Evolutionary conservation across 306 rosid genomes (phyloP), one percentile per base, ranked within the genome.

Genomic region (Trifolium repens): DNA sequence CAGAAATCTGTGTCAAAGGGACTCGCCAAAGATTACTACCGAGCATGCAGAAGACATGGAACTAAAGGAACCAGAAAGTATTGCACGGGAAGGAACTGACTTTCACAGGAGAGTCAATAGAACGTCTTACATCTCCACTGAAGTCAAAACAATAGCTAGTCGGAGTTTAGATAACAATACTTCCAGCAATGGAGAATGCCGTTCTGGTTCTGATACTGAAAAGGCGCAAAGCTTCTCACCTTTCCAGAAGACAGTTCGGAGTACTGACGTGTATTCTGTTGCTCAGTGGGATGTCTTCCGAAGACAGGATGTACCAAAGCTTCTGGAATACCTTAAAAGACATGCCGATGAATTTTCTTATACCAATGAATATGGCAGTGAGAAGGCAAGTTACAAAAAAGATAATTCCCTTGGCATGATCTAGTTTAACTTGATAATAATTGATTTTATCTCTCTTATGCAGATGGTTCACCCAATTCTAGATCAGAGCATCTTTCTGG

Each of bases 211-310:
- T 15, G 67, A 81, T 58, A 66, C 75, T 42, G 87, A 74, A 71
- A 76, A 76, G 30, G 40, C 54, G 43, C 74, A 43, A 63, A 58
- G 68, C 65, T 64, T 81, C 34, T 50, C 37, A 70, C 75, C 83
- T 73, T 26, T 69, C 64, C 50, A 71, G 13, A 71, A 65, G 60
- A 74, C 72, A 53, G 52, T 64, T 54, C 65, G 26, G 62, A 84
- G 69, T 63, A 71, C 77, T 49, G 84, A 65, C 35, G 64, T 75
- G 70, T 71, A 78, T 71, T 79, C 82, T 70, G 76, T 88, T 71
- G 93, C 92, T 17, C 91, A 79, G 67, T 96, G 99, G 99, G 99
- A 96, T 78, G 88, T 96, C 49, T 96, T 92, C 68, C 93, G 98
- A 44, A 87, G 93, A 75, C 92, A 92, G 88, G 99, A 96, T 79